phyloP scores from a whole-genome alignment of 192 early-diverging fungal species.

The Borealophlyctis nickersoniae region DNA sequence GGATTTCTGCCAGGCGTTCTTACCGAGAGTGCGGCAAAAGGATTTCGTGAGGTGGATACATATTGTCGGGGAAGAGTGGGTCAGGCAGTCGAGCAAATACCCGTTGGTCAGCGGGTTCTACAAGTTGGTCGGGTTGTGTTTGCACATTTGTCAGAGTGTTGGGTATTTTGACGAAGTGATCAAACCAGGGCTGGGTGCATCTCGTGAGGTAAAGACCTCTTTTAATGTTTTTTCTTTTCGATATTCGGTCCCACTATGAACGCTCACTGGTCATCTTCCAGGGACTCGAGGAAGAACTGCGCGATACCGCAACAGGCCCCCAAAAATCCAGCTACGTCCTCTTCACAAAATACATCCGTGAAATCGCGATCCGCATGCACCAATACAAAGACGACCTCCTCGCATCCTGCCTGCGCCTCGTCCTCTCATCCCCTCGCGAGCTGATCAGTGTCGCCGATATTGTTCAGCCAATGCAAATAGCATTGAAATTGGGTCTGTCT shows the following conservation, averaged over 20 bases:
- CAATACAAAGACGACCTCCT: constrained; percentile 77
- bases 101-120: constrained; percentile 75
- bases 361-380: constrained; percentile 57
- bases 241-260: too few species aligned
- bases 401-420: constrained; percentile 59
- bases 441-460: constrained; percentile 50
- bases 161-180: too few species aligned
- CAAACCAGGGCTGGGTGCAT: too few species aligned
- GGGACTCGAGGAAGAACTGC: constrained; percentile 11
- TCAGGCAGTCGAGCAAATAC: constrained; percentile 48
- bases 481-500: constrained; percentile 64
- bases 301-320: constrained; percentile 12
- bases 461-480: constrained; percentile 57
- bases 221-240: too few species aligned
- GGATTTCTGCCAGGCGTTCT: constrained; percentile 51
- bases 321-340: constrained; percentile 32
- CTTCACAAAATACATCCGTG: constrained; percentile 54
- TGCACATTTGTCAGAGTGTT: too few species aligned
- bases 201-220: too few species aligned
- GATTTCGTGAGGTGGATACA: constrained; percentile 58
- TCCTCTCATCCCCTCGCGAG: constrained; percentile 58
- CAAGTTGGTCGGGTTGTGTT: constrained; percentile 50
- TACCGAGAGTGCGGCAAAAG: constrained; percentile 2
- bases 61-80: constrained; percentile 47
- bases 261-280: too few species aligned